Evolutionary conservation across 73 alveolate species (phyloP).

Genomic region (Paramecium tetraurelia): DNA sequence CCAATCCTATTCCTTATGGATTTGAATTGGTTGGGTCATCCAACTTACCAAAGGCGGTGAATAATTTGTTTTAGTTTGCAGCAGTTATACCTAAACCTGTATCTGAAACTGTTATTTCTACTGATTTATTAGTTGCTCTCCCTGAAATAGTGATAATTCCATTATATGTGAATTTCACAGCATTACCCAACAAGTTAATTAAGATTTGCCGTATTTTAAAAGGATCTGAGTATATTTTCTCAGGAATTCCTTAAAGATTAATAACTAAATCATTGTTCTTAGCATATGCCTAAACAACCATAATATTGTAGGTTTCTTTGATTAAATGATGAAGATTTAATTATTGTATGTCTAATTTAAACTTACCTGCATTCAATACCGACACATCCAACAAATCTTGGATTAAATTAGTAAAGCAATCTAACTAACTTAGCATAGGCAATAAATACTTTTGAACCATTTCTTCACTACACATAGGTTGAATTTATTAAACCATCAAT

Average conservation of each 20-base stretch:
- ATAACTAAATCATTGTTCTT: background rate
- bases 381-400: constrained; percentile 26
- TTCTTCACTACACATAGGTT: constrained; percentile 47
- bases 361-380: background rate
- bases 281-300: constrained; percentile 25
- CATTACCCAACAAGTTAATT: constrained; percentile 49
- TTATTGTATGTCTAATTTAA: background rate
- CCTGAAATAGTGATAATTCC: constrained; percentile 21
- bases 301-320: background rate
- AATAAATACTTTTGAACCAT: background rate
- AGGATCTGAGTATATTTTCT: constrained; percentile 37
- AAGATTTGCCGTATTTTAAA: constrained; percentile 44
- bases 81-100: constrained; percentile 65
- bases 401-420: constrained; percentile 7
- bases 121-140: background rate
- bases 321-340: background rate
- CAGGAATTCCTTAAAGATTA: background rate
- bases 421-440: constrained; percentile 17
- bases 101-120: constrained; percentile 40
- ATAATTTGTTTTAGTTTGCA: constrained; percentile 54
- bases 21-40: constrained; percentile 64
- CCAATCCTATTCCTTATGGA: constrained; percentile 77
- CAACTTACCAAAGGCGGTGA: constrained; percentile 73
- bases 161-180: constrained; percentile 42
- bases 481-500: background rate